Evolutionary conservation across 2,329 filamentous ascomycete genomes (phyloP).

Genomic region (Ophiocordyceps australis): DNA sequence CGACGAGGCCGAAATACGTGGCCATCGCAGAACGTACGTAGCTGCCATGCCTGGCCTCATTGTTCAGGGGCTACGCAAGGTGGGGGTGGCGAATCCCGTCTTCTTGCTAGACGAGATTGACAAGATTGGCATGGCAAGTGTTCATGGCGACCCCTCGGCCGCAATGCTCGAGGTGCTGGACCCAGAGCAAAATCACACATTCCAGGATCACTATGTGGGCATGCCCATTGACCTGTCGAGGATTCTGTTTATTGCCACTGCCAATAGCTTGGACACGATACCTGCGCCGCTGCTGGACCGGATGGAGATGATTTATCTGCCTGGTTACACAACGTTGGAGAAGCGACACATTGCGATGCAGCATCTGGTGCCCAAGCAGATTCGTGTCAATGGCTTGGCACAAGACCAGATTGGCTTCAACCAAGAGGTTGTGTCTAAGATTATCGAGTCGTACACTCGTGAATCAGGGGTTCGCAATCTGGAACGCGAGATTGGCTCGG

Average conservation of each 20-base stretch:
- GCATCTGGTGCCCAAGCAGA: constrained; percentile 93
- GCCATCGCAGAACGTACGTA: constrained; percentile 88
- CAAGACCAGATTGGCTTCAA: constrained; percentile 59
- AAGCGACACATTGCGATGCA: constrained; percentile 87
- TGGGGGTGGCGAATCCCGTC: constrained; percentile 87
- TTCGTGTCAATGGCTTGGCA: constrained; percentile 71
- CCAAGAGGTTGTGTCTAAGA: constrained; percentile 78
- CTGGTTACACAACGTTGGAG: constrained; percentile 91
- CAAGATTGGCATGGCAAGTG: constrained; percentile 80
- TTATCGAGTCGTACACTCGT: constrained; percentile 91
- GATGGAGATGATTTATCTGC: constrained; percentile 89
- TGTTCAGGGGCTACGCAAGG: constrained; percentile 86
- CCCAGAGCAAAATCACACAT: constrained; percentile 89
- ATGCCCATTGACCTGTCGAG: constrained; percentile 93
- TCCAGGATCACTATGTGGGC: constrained; percentile 91
- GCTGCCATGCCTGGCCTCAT: constrained; percentile 97
- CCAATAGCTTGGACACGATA: constrained; percentile 88
- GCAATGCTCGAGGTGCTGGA: constrained; percentile 97
- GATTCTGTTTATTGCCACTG: constrained; percentile 92
- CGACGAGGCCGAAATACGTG: constrained; percentile 92
- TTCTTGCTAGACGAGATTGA: constrained; percentile 96
- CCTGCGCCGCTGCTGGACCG: constrained; percentile 84
- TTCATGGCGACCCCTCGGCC: constrained; percentile 88
- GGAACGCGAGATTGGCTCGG: constrained; percentile 85
- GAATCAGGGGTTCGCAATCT: constrained; percentile 92